Evolutionary conservation across 1,284 basidiomycete species (phyloP), one percentile per base, ranked within the genome.

Genomic region (Moesziomyces globuligerus): DNA sequence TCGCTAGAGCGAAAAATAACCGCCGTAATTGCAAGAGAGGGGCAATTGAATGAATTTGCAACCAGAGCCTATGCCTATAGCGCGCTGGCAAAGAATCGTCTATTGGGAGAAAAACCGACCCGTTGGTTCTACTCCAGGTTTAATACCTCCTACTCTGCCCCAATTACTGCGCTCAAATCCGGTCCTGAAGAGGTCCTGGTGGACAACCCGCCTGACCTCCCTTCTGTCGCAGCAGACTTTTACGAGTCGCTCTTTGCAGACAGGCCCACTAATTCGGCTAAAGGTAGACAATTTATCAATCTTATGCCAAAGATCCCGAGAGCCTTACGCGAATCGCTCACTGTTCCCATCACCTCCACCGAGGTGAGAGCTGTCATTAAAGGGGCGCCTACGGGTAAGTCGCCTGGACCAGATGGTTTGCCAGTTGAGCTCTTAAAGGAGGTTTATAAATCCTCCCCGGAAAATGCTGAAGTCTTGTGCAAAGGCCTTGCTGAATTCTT

Each of bases 321-420:
- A 39, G 20, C 20, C n/a, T 7, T 39, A 39, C 7, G 37, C 7
- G 17, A 18, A 11, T 18, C 37, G 7, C 7, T 39, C 17, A 9
- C 17, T n/a, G 37, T 13, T 39, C 37, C 37, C 37, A 39, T 39
- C 17, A 39, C 37, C 37, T n/a, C 37, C 7, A 39, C 7, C 7
- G 37, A 39, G 37, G 37, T 39, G 17, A 39, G 17, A 39, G 37
- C 37, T 7, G 17, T 7, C 17, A 39, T 39, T 39, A 9, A 18
- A 39, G 37, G 37, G 37, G 37, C 37, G 37, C 17, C 37, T 39
- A 39, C 37, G 37, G 37, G 37, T 39, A 39, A 39, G 37, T 39
- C 37, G 37, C 37, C 37, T 39, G 37, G 37, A n/a, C 37, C 37
- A 7, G 37, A 39, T 39, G 37, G 37, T 7, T 18, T 39, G 10